Percentiles rank a stretch among this genome's conserved stretches.
These are phyloP conservation scores for Lanzia echinophila DNA, from an alignment of 2,329 filamentous ascomycete species.

Conservation along the genomic window DNA sequence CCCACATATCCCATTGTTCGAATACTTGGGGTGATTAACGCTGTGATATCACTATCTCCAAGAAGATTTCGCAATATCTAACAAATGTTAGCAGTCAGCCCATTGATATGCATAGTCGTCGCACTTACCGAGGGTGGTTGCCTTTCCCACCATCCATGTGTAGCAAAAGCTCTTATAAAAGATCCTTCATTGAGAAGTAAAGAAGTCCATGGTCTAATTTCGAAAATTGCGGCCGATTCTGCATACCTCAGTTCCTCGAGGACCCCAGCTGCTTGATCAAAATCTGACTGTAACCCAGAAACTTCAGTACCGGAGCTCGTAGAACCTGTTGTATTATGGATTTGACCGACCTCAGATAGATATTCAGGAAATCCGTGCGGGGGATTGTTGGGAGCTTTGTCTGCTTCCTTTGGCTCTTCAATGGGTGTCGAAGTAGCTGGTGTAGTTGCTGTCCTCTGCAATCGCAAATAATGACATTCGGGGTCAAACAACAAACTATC, in stretches of 20 bases:
- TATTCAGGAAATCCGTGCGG: background rate
- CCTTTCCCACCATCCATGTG: constrained; percentile 64
- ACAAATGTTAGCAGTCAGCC: constrained; percentile 23
- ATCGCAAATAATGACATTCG: constrained; percentile 52
- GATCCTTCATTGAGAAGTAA: constrained; percentile 70
- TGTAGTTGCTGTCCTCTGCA: constrained; percentile 27
- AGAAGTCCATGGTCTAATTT: constrained; percentile 49
- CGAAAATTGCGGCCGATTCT: constrained; percentile 14
- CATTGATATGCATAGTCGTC: background rate
- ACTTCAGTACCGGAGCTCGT: background rate
- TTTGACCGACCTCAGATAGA: background rate
- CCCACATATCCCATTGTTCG: constrained; percentile 52
- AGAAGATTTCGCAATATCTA: constrained; percentile 49
- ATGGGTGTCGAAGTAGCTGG: background rate
- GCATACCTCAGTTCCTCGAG: background rate
- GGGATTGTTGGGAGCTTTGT: background rate
- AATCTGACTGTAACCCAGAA: background rate
- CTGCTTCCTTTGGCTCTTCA: background rate
- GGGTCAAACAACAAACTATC: constrained; percentile 60
- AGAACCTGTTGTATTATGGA: background rate
- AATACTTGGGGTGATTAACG: constrained; percentile 38
- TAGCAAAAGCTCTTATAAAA: constrained; percentile 57
- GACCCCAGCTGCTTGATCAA: background rate
- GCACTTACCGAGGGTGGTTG: constrained; percentile 39
- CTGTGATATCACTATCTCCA: constrained; percentile 29